Conservation (phyloP, 1,284 basidiomycete genomes). For the Amylostereum chailletii region DNA sequence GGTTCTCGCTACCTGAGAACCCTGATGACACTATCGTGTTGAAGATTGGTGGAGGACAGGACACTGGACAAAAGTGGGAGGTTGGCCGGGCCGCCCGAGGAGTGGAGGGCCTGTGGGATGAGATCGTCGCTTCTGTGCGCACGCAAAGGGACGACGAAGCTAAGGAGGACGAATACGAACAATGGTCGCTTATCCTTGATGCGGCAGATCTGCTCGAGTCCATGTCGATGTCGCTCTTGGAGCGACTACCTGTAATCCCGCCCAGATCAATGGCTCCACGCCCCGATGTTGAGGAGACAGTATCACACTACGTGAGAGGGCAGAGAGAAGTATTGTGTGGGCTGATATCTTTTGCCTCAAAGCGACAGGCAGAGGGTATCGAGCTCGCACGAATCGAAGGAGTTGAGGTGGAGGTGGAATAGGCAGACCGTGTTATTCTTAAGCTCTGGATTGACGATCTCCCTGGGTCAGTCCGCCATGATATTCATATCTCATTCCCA, state of each 20-base stretch:
- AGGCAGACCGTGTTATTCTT: too few species aligned
- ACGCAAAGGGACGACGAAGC: slow-evolving; percentile 17
- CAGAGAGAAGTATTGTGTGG: slow-evolving; percentile 34
- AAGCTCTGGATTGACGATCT: too few species aligned
- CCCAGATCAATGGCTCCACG: slow-evolving; percentile 24
- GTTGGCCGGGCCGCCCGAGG: slow-evolving; percentile 50
- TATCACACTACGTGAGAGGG: slow-evolving; percentile 44
- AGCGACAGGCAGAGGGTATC: slow-evolving; percentile 35
- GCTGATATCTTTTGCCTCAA: slow-evolving; percentile 32
- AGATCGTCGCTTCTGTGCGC: slow-evolving; percentile 36
- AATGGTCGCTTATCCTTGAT: slow-evolving; percentile 31
- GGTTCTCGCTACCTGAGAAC: slow-evolving; percentile 70
- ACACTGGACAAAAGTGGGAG: slow-evolving; percentile 41
- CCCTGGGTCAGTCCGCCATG: too few species aligned
- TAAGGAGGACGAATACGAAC: slow-evolving; percentile 15
- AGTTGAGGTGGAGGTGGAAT: slow-evolving; percentile 36
- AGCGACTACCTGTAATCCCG: slow-evolving; percentile 34
- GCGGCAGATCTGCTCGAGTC: slow-evolving; percentile 53
- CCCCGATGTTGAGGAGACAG: slow-evolving; percentile 44
- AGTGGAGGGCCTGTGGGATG: slow-evolving; percentile 52
- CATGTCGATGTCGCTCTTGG: slow-evolving; percentile 53
- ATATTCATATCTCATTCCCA: too few species aligned
- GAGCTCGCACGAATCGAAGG: slow-evolving; percentile 39
- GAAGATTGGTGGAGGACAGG: slow-evolving; percentile 48
- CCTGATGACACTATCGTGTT: slow-evolving; percentile 81